A percentile compares a stretch with the other conserved stretches of the same genome.
Evolutionary conservation across 768 basidiomycete genomes (phyloP).

Genomic region (Rhodocollybia butyracea): DNA sequence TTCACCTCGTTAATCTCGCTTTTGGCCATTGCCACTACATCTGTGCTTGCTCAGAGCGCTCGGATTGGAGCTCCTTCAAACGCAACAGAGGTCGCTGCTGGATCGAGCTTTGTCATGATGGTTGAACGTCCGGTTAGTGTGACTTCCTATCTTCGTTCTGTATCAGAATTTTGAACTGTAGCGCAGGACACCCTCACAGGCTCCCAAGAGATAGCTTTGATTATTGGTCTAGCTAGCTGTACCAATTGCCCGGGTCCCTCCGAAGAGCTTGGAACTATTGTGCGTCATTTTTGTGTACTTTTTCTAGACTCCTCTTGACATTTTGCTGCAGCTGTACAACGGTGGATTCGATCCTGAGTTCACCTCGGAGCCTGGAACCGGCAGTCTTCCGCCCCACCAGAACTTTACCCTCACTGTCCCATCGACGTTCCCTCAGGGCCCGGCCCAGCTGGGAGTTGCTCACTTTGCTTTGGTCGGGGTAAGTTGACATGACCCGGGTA

Average conservation of each 20-base stretch:
- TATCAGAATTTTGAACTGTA: background rate
- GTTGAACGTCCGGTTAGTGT: background rate
- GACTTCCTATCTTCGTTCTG: background rate
- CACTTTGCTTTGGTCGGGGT: slow-evolving; percentile 3
- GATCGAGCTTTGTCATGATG: background rate
- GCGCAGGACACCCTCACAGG: background rate
- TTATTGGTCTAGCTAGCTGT: background rate
- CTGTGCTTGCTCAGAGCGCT: slow-evolving; percentile 1
- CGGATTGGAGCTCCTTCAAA: background rate
- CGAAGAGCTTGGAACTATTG: slow-evolving; percentile 1
- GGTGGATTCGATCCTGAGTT: slow-evolving; percentile 3
- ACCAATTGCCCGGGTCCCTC: background rate
- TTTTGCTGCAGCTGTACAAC: no score
- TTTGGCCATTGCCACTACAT: background rate
- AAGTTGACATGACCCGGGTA: background rate
- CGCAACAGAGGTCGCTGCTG: background rate
- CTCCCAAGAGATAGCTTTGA: background rate
- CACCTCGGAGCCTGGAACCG: background rate
- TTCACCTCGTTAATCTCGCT: background rate
- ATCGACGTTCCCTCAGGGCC: background rate
- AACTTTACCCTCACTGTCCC: slow-evolving; percentile 5
- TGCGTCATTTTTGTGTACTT: no score
- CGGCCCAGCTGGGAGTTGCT: slow-evolving; percentile 3
- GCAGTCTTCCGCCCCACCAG: background rate
- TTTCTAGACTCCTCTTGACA: no score